A percentile compares a stretch with the other conserved stretches of the same genome.
phyloP scores from a whole-genome alignment of 2,329 filamentous ascomycete species.

The Aspergillus fumigatus region DNA sequence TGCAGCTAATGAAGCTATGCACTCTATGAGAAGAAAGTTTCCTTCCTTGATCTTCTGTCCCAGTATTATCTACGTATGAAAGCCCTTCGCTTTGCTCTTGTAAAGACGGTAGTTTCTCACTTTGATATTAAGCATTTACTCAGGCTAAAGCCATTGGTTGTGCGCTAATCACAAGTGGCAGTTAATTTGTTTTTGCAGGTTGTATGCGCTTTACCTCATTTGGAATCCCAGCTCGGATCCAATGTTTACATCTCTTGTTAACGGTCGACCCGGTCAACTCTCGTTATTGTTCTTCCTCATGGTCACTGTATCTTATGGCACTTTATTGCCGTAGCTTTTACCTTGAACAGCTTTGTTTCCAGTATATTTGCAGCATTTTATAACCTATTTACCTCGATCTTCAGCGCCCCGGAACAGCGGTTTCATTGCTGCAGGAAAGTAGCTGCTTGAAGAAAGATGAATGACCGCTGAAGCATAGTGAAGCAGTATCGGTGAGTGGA shows the following conservation, averaged over 20 bases:
- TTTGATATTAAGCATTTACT: not conserved
- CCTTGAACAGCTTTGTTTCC: not conserved
- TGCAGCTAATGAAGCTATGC: conserved; percentile 20
- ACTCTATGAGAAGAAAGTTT: not conserved
- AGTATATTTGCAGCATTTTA: conserved; percentile 2
- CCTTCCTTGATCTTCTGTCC: not conserved
- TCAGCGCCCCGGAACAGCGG: not conserved
- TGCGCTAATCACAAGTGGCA: not conserved
- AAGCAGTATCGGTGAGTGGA: not conserved
- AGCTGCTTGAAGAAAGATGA: not conserved
- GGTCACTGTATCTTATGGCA: conserved; percentile 2
- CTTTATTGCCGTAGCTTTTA: not conserved
- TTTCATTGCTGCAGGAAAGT: not conserved
- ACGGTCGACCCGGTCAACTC: not conserved
- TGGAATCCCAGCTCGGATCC: conserved; percentile 11
- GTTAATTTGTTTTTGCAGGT: conserved; percentile 2
- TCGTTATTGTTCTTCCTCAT: not conserved
- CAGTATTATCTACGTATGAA: not conserved
- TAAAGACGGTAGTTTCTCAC: not conserved
- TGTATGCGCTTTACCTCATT: conserved; percentile 16
- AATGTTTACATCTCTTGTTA: conserved; percentile 25
- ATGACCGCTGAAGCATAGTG: not conserved
- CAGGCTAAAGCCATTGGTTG: not conserved
- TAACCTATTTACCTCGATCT: not conserved
- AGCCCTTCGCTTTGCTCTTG: not conserved